Conservation (phyloP, 805 yeast species). For the Candida montana region DNA sequence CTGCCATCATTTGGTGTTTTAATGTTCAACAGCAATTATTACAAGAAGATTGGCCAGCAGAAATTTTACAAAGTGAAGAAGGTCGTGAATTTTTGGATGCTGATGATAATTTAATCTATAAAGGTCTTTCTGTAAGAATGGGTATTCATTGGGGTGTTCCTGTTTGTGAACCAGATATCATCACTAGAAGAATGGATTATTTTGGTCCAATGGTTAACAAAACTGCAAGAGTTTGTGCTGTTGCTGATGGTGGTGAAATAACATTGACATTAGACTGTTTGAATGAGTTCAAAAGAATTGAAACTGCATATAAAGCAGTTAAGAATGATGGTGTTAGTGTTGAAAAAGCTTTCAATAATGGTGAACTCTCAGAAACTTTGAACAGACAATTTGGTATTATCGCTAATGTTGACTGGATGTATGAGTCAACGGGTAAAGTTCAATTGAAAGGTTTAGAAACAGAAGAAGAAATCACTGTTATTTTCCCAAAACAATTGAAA, state of each 20-base stretch:
- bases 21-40: conserved; percentile 82
- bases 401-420: conserved; percentile 62
- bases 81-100: conserved; percentile 75
- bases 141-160: conserved; percentile 99
- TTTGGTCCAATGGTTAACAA: conserved; percentile 98
- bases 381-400: conserved; percentile 62
- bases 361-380: conserved; percentile 46
- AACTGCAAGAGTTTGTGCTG: conserved; percentile 87
- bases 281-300: conserved; percentile 59
- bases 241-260: conserved; percentile 98
- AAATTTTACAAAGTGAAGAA: conserved; percentile 76
- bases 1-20: conserved; percentile 92
- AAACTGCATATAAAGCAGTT: conserved; percentile 25
- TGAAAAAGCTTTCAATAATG: conserved; percentile 41
- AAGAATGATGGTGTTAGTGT: conserved; percentile 21
- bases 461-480: conserved; percentile 78
- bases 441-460: conserved; percentile 92
- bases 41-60: conserved; percentile 93
- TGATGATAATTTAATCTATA: conserved; percentile 53
- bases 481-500: conserved; percentile 62
- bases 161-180: conserved; percentile 90
- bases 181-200: conserved; percentile 96
- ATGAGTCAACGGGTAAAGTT: conserved; percentile 72
- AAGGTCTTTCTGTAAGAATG: conserved; percentile 95
- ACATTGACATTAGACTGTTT: conserved; percentile 79